These are phyloP conservation scores for Pleurotus cornucopiae DNA, from an alignment of 768 basidiomycete species.

Conservation along the genomic window DNA sequence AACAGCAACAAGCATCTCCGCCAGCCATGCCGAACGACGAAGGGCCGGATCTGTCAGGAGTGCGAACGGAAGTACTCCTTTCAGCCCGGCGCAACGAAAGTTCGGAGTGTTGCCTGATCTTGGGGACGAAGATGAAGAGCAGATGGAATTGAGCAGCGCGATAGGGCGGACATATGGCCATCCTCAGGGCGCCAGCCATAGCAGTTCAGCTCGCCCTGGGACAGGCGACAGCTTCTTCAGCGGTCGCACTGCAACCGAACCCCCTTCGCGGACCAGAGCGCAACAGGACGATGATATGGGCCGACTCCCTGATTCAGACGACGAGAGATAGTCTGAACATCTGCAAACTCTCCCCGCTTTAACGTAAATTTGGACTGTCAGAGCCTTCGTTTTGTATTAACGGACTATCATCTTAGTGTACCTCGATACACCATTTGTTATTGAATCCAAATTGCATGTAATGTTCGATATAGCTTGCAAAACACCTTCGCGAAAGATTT, in stretches of 20 bases:
- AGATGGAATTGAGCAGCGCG: background rate
- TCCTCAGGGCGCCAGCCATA: background rate
- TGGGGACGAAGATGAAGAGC: conserved; percentile 6
- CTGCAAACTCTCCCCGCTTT: no score
- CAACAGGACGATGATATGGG: conserved; percentile 1
- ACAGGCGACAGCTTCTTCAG: background rate
- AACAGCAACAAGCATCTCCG: background rate
- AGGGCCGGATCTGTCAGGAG: conserved; percentile 3
- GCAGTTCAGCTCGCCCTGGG: background rate
- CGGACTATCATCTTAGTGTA: no score
- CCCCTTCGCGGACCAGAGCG: background rate
- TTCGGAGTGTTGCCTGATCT: conserved; percentile 2
- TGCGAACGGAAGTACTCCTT: background rate
- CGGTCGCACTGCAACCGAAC: background rate
- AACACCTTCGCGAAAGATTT: no score
- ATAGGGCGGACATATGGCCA: background rate
- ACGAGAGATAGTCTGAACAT: background rate
- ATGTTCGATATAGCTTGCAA: no score
- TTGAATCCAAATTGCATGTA: no score
- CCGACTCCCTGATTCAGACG: conserved; percentile 4
- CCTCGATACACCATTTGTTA: no score
- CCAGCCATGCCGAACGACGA: background rate
- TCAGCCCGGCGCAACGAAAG: background rate
- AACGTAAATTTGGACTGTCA: background rate
- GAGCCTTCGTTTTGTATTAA: background rate